Base-by-base conservation (phyloP, 108 stramenopile genomes). In the Cyclotella choctawhatcheeana region DNA sequence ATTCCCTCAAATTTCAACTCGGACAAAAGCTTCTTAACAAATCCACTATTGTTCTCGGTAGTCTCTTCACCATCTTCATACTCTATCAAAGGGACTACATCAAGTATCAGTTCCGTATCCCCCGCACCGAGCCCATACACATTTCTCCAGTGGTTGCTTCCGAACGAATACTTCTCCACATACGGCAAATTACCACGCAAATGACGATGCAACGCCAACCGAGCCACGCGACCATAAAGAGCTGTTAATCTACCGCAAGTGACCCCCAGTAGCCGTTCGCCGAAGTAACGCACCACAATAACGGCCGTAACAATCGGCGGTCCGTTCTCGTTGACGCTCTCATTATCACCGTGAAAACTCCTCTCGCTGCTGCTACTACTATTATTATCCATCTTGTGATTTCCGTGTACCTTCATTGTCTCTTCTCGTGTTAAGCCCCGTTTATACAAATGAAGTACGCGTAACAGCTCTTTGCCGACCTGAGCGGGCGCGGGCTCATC, bases 1-100 rank as follows among this genome's bases (percentile, higher is more conserved):
- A 92, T 88, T 0, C 85, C 84, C 51, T 85, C 88, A 80, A 89
- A 92, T 17, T 88, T n/a, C 14, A 92, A 70, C 51, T 92, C 91
- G 2, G 53, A 10, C 48, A 78, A 59, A n/a, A 84, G 55, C 30
- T 44, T 64, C 21, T 61, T 26, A 33, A 84, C 71, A 65, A 83
- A 65, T 17, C 7, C 21, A 13, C 29, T 44, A 45, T 32, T 68
- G 18, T 43, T 53, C 29, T 45, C 25, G 5, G n/a, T 37, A 31
- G 24, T 30, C 0, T 33, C 27, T 20, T 44, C 64, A 12, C 62
- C 55, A 24, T 58, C 37, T 65, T 45, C 43, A 44, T 37, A 56
- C 20, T 74, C 63, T 14, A 63, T 55, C 53, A 84, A 71, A 14
- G 60, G 43, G 10, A 89, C 76, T 21, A 89, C 81, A 78, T 88